Conservation (phyloP, 1,284 basidiomycete species). For the Melampsora abietis-canadensis region DNA sequence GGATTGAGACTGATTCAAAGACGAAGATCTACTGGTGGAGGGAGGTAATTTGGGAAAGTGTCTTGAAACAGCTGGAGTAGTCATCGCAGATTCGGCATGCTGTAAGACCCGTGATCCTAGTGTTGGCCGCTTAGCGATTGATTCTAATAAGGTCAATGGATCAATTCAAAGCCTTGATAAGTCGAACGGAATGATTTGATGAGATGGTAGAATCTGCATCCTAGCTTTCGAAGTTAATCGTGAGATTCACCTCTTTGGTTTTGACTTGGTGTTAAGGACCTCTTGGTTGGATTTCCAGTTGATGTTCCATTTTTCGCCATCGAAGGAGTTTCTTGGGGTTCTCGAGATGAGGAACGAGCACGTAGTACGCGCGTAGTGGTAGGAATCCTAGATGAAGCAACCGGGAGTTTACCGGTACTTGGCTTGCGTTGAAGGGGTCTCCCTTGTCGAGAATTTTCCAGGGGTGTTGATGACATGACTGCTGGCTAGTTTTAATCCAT, state of each 20-base stretch:
- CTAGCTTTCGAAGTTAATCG: no score
- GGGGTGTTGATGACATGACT: background rate
- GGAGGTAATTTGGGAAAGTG: slow-evolving; percentile 16
- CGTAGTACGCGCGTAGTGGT: slow-evolving; percentile 2
- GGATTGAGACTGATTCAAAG: slow-evolving; percentile 9
- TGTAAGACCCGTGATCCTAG: background rate
- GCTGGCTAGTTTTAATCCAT: no score
- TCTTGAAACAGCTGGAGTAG: slow-evolving; percentile 16
- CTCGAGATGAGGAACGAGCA: slow-evolving; percentile 4
- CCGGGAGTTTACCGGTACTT: background rate
- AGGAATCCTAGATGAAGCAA: background rate
- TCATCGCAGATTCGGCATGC: slow-evolving; percentile 1
- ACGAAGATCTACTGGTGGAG: slow-evolving; percentile 12
- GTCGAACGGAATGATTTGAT: no score
- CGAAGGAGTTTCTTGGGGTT: background rate
- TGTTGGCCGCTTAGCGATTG: slow-evolving; percentile 1
- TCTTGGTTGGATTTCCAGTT: background rate
- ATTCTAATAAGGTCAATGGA: background rate
- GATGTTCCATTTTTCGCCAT: background rate
- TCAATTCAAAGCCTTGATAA: no score
- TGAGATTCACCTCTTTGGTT: slow-evolving; percentile 2
- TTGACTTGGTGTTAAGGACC: background rate
- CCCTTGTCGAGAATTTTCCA: background rate
- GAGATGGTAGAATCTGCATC: no score
- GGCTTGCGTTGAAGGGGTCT: slow-evolving; percentile 10